phyloP scores from a whole-genome alignment of 192 early-diverging fungal species.

The Coemansia sp. region DNA sequence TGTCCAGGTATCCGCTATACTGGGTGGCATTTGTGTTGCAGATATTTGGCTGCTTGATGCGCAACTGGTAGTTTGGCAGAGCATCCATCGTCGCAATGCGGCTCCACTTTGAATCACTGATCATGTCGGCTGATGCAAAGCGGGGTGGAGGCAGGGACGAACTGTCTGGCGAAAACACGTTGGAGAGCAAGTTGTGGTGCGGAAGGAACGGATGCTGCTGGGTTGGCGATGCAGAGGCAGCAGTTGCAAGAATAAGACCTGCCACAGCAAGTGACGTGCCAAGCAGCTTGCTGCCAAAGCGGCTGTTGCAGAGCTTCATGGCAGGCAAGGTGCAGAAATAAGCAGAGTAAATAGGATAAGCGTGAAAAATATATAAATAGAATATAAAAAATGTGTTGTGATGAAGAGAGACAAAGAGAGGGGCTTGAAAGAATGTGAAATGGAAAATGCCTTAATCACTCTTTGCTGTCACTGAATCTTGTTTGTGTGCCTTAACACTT shows the following conservation, averaged over 20 bases:
- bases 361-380: not conserved
- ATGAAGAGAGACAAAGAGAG: not conserved
- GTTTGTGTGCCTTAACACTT: not conserved
- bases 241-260: conserved; percentile 22
- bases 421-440: not conserved
- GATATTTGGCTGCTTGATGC: conserved; percentile 72
- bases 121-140: conserved; percentile 22
- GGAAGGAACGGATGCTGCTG: conserved; percentile 34
- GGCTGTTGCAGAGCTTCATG: conserved; percentile 14
- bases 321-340: not conserved
- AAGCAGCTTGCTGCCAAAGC: conserved; percentile 1
- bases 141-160: conserved; percentile 11
- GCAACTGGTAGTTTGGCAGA: conserved; percentile 73
- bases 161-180: not conserved
- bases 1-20: conserved; percentile 80
- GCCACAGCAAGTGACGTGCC: conserved; percentile 11
- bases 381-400: not conserved
- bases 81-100: conserved; percentile 46
- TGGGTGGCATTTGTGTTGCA: conserved; percentile 89
- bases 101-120: conserved; percentile 30
- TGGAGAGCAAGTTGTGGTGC: conserved; percentile 7
- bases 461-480: too few species aligned
- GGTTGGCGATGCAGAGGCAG: conserved; percentile 12
- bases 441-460: not conserved
- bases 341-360: not conserved